Evolutionary conservation across 78 protist genomes (phyloP), one percentile per base, ranked within the genome.

Genomic region (Diacronema lutheri): DNA sequence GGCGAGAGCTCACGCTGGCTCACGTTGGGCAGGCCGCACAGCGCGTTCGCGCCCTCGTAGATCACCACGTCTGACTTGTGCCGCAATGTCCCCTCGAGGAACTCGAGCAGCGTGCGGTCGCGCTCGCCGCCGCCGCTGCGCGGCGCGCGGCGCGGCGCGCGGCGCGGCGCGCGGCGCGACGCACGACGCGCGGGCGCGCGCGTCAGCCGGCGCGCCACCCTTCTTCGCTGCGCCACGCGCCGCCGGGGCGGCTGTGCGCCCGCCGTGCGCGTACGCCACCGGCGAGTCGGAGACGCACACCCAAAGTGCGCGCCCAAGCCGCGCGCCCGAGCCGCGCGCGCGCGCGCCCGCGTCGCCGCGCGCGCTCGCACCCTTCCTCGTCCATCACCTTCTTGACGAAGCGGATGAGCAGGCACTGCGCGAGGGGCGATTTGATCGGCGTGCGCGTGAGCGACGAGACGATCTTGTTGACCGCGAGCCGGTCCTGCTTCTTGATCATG

Each of bases 41-140:
- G 93, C 23, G 99, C 94, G 46, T 93, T 87, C 4, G 99, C 98
- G 29, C 99, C 99, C 89, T 98, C 99, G 79, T 90, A 92, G 31
- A 96, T 90, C 35, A 98, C 99, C 95, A 97, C 95, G 68, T 97
- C 99, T 68, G 84, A 88, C 83, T 89, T 85, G 86, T 94, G 89
- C 58, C 97, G 92, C 68, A 97, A 81, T 76, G 93, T 88, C 44
- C 55, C 11, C 85, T 95, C 96, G 73, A 96, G 90, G 72, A 81
- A 97, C 16, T 90, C 90, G 82, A 40, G 87, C 46, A 50, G 56
- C 64, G 33, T 46, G 31, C 68, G 73, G 61, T 33, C 50, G 40
- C 46, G n/a, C 57, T 35, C 35, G 29, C 12, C 40, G 29, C 50
- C 29, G n/a, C 19, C 46, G 50, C 50, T 44, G 50, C 50, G 50